These are phyloP conservation scores for Penicillium subrubescens DNA, from an alignment of 495 filamentous ascomycete species.

Conservation along the genomic window DNA sequence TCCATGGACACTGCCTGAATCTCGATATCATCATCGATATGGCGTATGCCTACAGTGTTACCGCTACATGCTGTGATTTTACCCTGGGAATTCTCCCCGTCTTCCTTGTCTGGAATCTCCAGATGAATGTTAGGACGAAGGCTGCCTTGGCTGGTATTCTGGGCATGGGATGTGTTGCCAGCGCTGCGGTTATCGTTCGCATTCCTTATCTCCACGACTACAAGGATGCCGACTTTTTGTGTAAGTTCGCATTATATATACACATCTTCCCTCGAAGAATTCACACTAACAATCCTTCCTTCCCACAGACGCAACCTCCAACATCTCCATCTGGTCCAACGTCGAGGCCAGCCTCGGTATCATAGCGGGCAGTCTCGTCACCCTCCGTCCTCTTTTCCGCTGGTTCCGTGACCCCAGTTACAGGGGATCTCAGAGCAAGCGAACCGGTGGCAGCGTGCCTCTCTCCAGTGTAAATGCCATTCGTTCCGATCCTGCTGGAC, in stretches of 20 bases:
- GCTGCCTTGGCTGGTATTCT: conserved; percentile 39
- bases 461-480: conserved; percentile 35
- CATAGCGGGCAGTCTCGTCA: conserved; percentile 48
- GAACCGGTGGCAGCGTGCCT: conserved; percentile 34
- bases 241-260: conserved; percentile 9
- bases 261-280: background rate
- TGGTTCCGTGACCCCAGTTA: conserved; percentile 44
- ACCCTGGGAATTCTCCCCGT: conserved; percentile 41
- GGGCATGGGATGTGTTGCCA: conserved; percentile 41
- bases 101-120: conserved; percentile 40
- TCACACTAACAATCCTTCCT: conserved; percentile 15
- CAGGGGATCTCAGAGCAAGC: conserved; percentile 29
- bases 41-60: conserved; percentile 46
- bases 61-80: conserved; percentile 44
- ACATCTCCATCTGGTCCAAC: conserved; percentile 51
- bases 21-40: conserved; percentile 34
- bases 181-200: conserved; percentile 14
- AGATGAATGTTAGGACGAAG: conserved; percentile 44
- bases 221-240: conserved; percentile 19
- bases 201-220: conserved; percentile 22
- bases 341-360: conserved; percentile 51
- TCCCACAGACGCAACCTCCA: conserved; percentile 39
- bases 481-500: conserved; percentile 23
- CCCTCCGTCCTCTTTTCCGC: conserved; percentile 51
- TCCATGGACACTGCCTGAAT: conserved; percentile 36